Evolutionary conservation across 164 flowering plant genomes (phyloP).

Genomic region (Aristolochia fimbriata): DNA sequence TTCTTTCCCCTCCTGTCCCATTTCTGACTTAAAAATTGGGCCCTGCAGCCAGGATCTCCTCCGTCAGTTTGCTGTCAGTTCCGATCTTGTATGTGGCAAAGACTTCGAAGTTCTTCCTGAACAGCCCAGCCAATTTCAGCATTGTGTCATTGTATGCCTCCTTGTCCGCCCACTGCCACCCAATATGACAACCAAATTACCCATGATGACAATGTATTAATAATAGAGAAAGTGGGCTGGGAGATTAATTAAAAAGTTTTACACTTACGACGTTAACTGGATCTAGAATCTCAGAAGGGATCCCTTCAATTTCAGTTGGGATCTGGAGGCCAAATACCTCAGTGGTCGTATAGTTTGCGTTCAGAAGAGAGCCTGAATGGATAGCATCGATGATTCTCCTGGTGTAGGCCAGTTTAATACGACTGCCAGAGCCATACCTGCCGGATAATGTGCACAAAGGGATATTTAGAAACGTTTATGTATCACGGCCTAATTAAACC

Average conservation of each 20-base stretch:
- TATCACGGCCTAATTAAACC: background rate
- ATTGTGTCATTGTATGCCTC: constrained; percentile 57
- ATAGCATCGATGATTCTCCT: constrained; percentile 91
- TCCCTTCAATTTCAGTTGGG: constrained; percentile 78
- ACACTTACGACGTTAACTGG: constrained; percentile 74
- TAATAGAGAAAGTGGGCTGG: too few species aligned
- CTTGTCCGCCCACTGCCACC: constrained; percentile 77
- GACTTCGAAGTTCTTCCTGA: constrained; percentile 77
- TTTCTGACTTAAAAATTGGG: constrained; percentile 41
- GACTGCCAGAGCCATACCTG: constrained; percentile 84
- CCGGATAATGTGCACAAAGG: constrained; percentile 1
- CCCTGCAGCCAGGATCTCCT: constrained; percentile 91
- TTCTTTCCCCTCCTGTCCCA: background rate
- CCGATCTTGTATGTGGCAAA: constrained; percentile 79
- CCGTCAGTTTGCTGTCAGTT: constrained; percentile 56
- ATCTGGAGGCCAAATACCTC: constrained; percentile 84
- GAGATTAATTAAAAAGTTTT: background rate
- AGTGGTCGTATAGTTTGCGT: constrained; percentile 57
- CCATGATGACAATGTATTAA: background rate
- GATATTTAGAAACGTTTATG: too few species aligned
- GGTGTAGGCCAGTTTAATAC: constrained; percentile 78
- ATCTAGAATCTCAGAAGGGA: constrained; percentile 82
- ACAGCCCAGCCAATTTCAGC: constrained; percentile 77
- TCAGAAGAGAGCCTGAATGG: constrained; percentile 76
- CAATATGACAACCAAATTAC: background rate